Percentiles rank a stretch among this genome's conserved stretches.
Evolutionary conservation across 441 rosid species (phyloP).

Genomic region (Gossypium lobatum): DNA sequence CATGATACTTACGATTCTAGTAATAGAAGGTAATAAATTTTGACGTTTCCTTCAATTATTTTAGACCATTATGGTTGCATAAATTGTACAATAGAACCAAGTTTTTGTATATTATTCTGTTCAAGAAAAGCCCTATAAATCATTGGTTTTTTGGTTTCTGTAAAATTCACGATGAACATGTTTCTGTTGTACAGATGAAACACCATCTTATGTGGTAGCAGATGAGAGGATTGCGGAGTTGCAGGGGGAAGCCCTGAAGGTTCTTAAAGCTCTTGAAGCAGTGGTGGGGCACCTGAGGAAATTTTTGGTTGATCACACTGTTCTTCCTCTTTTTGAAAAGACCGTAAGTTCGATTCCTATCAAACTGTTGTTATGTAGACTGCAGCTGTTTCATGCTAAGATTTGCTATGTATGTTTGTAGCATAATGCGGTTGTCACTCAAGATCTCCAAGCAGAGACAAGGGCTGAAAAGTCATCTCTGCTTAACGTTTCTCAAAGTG

Average conservation of each 20-base stretch:
- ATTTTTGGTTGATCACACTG: conserved; percentile 63
- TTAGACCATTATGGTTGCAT: not conserved
- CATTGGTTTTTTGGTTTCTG: not conserved
- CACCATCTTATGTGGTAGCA: conserved; percentile 38
- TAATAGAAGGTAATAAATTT: not conserved
- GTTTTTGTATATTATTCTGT: not conserved
- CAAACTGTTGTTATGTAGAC: not conserved
- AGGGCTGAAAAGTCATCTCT: conserved; percentile 40
- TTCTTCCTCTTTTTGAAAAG: conserved; percentile 64
- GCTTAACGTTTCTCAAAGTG: conserved; percentile 25
- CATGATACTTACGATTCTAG: not conserved
- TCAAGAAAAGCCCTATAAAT: not conserved
- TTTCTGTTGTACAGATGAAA: conserved; percentile 37
- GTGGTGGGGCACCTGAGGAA: conserved; percentile 63
- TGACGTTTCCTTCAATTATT: not conserved
- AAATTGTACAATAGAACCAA: not conserved
- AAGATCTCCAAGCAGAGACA: conserved; percentile 41
- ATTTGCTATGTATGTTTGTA: conserved; percentile 1
- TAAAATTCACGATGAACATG: not conserved
- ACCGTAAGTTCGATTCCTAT: conserved; percentile 33
- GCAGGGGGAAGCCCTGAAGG: conserved; percentile 58
- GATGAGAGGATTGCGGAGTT: conserved; percentile 64
- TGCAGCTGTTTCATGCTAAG: conserved; percentile 1
- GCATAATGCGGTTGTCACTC: conserved; percentile 39
- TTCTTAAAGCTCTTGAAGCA: conserved; percentile 48